Evolutionary conservation across 176 grass and related monocot species (phyloP), one percentile per base, ranked within the genome.

Genomic region (Luzula sylvatica): DNA sequence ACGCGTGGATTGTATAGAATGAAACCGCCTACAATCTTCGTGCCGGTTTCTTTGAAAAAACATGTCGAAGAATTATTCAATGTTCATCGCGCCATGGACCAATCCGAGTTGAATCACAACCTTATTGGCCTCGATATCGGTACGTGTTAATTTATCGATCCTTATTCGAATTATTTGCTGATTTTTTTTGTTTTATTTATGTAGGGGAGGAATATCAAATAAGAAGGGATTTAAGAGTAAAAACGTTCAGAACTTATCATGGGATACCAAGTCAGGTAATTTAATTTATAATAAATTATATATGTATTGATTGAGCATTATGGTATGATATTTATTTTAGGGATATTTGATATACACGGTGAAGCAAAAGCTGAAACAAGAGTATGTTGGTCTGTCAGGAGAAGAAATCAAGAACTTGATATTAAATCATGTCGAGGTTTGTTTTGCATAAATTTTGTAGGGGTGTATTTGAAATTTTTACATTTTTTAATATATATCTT

Each of bases 241-340:
- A n/a, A 67, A 71, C 90, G 24, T 96, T 96, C 77, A 96, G 59
- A 82, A 96, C 84, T 47, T 89, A 76, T 48, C 84, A 96, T 65
- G 74, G 35, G 35, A 79, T 89, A 45, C 90, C 84, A 16, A 96
- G 90, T 72, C 90, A 89, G 84, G 84, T 75, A 58, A 82, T 9
- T 57, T 17, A 11, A 62, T 50, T 23, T 12, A 4, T 38, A 9
- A 49, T 38, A 15, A 38, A 5, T 44, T 53, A 58, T 48, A 58
- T 28, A 26, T 61, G 15, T 2, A 29, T 13, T 53, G 14, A 15
- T 53, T n/a, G 13, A 29, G n/a, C n/a, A 58, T 42, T n/a, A n/a
- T n/a, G n/a, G 46, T 79, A 55, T 3, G 21, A 51, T 53, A 45
- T 21, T 45, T 44, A 23, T 16, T 79, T 55, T 62, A 96, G 84